Base-by-base conservation (phyloP, 148 eudicot species). In the Persicaria maculosa region DNA sequence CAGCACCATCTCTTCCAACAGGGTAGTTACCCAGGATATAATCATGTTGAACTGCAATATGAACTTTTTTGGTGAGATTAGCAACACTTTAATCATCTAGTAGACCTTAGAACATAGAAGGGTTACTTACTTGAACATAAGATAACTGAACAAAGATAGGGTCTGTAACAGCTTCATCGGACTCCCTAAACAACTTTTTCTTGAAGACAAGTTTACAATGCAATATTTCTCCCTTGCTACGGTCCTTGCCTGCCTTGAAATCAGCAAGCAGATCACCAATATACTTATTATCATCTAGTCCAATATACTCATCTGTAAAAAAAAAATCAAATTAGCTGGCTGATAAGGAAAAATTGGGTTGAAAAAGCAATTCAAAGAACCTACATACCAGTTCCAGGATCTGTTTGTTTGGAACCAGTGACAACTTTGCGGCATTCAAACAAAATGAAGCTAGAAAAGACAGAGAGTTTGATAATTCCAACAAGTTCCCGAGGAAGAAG, bases 161-260 rank as follows among this genome's bases (percentile, higher is more conserved):
- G n/a, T n/a, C n/a, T n/a, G n/a, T n/a, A n/a, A 86, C 88, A 80
- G 95, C 88, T 81, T 93, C 98, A 86, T 93, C 98, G 20, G 97
- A 88, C 79, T 93, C 98, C 59, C 98, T 88, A 78, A 93, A 93
- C 54, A 91, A 81, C 87, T 88, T 93, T 78, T 91, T 91, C 78
- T 93, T n/a, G n/a, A n/a, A n/a, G n/a, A n/a, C n/a, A n/a, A n/a
- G n/a, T n/a, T n/a, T n/a, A n/a, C n/a, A n/a, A n/a, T n/a, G n/a
- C n/a, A n/a, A n/a, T n/a, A n/a, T n/a, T n/a, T n/a, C n/a, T n/a
- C n/a, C n/a, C n/a, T n/a, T n/a, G n/a, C n/a, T n/a, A n/a, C n/a
- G n/a, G n/a, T n/a, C n/a, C n/a, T n/a, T n/a, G n/a, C n/a, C n/a
- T n/a, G n/a, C n/a, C n/a, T n/a, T n/a, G n/a, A n/a, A n/a, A n/a